Evolutionary conservation across 2,329 filamentous ascomycete species (phyloP).

Genomic region (Myotisia sp.): DNA sequence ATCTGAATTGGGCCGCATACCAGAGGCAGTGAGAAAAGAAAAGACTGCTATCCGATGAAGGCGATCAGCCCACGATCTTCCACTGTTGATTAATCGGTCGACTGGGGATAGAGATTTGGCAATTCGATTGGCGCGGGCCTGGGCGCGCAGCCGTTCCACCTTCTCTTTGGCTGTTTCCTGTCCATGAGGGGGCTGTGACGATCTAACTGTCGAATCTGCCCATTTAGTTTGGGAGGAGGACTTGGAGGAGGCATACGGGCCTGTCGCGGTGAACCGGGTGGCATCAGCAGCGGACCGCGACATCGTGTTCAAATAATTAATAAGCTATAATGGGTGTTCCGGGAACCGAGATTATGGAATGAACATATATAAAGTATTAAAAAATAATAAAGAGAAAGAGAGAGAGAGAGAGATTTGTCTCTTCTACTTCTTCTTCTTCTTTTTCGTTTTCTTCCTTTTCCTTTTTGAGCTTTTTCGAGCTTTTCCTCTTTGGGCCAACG

Average conservation of each 20-base stretch:
- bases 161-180: slow-evolving; percentile 54
- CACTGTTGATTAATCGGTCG: slow-evolving; percentile 41
- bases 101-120: slow-evolving; percentile 43
- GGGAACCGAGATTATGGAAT: no score
- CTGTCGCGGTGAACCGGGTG: slow-evolving; percentile 38
- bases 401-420: no score
- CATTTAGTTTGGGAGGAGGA: slow-evolving; percentile 11
- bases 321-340: no score
- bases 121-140: slow-evolving; percentile 51
- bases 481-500: no score
- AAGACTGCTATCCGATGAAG: slow-evolving; percentile 47
- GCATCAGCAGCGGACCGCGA: slow-evolving; percentile 36
- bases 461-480: no score
- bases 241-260: slow-evolving; percentile 35
- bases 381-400: no score
- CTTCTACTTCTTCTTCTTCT: no score
- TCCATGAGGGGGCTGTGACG: slow-evolving; percentile 10
- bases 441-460: no score
- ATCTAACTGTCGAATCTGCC: slow-evolving; percentile 12
- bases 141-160: slow-evolving; percentile 52
- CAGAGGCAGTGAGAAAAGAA: slow-evolving; percentile 46
- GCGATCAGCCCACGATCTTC: slow-evolving; percentile 44
- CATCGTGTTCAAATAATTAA: no score
- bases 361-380: neutral
- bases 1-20: slow-evolving; percentile 32